Evolutionary conservation across 306 rosid species (phyloP).

Genomic region (Vachellia collinsii): DNA sequence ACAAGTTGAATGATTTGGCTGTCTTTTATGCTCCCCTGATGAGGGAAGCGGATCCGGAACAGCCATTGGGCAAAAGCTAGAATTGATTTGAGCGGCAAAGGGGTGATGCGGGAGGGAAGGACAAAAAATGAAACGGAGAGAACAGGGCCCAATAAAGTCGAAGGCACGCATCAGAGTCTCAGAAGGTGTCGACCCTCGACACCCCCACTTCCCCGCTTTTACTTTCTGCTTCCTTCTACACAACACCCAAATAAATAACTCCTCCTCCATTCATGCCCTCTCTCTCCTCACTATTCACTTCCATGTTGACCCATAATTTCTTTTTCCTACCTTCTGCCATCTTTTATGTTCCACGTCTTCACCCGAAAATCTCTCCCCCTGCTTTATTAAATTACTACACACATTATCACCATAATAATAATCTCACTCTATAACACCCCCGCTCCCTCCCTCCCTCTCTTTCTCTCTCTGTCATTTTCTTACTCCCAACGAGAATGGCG

Average conservation of each 20-base stretch:
- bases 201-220: slow-evolving; percentile 40
- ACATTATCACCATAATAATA: neutral
- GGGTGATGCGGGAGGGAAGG: neutral
- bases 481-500: slow-evolving; percentile 58
- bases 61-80: too few species aligned
- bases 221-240: slow-evolving; percentile 42
- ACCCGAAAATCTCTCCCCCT: neutral
- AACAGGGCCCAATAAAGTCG: slow-evolving; percentile 25
- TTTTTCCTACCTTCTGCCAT: neutral
- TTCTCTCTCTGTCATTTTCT: slow-evolving; percentile 53
- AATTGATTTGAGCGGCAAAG: too few species aligned
- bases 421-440: neutral
- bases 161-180: neutral
- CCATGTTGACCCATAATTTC: slow-evolving; percentile 40
- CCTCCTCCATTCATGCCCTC: too few species aligned
- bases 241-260: neutral
- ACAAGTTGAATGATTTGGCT: too few species aligned
- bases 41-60: neutral
- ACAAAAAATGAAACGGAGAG: neutral
- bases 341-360: neutral
- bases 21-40: neutral
- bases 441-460: slow-evolving; percentile 15
- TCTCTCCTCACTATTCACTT: neutral
- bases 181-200: slow-evolving; percentile 12
- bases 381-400: slow-evolving; percentile 16